Evolutionary conservation across 305 asterid species (phyloP).

Genomic region (Caryopteris hybrid): DNA sequence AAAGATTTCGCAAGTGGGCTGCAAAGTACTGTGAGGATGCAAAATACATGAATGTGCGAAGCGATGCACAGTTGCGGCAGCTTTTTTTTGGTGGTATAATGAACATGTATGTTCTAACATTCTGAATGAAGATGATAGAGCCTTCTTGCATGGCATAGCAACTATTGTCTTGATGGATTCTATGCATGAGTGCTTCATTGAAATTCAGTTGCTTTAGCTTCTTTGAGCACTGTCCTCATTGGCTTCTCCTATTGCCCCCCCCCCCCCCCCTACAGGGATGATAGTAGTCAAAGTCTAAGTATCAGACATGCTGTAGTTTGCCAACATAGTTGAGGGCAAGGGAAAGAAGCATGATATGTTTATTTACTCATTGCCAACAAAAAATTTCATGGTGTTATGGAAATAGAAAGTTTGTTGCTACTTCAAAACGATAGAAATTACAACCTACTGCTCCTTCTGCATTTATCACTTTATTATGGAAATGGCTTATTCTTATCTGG

Average conservation of each 20-base stretch:
- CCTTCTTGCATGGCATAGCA: neutral
- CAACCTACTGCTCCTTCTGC: neutral
- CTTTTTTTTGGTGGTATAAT: slow-evolving; percentile 86
- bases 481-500: neutral
- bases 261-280: too few relatives aligned
- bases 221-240: neutral
- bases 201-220: neutral
- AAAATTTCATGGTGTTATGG: neutral
- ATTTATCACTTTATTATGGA: neutral
- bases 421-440: neutral
- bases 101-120: slow-evolving; percentile 55
- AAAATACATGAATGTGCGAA: slow-evolving; percentile 83
- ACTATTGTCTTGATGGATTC: neutral
- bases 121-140: neutral
- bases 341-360: neutral
- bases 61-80: slow-evolving; percentile 90
- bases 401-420: neutral
- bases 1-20: slow-evolving; percentile 93
- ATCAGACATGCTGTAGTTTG: neutral
- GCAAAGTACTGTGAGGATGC: slow-evolving; percentile 84
- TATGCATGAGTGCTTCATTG: neutral
- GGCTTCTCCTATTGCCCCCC: too few relatives aligned
- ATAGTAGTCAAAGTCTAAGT: neutral
- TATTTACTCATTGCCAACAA: neutral
- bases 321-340: neutral